These are phyloP conservation scores for Phytopythium montanum DNA, from an alignment of 352 stramenopile species.

Conservation along the genomic window DNA sequence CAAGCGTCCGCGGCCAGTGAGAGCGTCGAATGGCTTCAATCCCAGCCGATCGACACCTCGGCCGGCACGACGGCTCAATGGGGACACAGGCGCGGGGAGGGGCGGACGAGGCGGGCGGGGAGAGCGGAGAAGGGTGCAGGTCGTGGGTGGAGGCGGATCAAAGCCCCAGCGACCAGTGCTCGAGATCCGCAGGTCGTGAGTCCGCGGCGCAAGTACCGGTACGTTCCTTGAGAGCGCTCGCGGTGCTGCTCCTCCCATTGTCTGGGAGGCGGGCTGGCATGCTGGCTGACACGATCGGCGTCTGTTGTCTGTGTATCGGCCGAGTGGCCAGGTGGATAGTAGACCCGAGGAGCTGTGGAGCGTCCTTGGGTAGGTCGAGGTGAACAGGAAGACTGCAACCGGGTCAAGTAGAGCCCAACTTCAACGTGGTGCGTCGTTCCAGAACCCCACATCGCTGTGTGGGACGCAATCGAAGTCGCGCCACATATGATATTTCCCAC, in stretches of 20 bases:
- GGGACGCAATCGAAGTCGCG: neutral
- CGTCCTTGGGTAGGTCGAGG: too few relatives aligned
- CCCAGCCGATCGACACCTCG: neutral
- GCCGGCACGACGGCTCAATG: neutral
- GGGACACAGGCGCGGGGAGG: neutral
- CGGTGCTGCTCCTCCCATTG: neutral
- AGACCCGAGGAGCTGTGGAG: too few relatives aligned
- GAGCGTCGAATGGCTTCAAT: neutral
- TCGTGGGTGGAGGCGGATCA: conserved; percentile 11
- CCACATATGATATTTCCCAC: neutral
- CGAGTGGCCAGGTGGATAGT: too few relatives aligned
- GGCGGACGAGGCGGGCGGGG: conserved; percentile 12
- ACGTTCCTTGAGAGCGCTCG: neutral
- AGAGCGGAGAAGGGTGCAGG: conserved; percentile 27
- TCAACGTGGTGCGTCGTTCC: neutral
- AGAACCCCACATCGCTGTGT: neutral
- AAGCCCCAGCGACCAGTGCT: conserved; percentile 11
- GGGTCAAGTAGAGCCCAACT: neutral
- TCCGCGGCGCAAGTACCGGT: neutral
- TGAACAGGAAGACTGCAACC: neutral
- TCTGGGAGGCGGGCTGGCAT: too few relatives aligned
- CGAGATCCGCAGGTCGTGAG: conserved; percentile 6
- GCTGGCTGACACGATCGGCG: too few relatives aligned
- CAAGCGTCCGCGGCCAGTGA: neutral
- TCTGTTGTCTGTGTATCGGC: too few relatives aligned